Conservation (phyloP, 2,329 filamentous ascomycete species). For the Rutstroemia sp. region DNA sequence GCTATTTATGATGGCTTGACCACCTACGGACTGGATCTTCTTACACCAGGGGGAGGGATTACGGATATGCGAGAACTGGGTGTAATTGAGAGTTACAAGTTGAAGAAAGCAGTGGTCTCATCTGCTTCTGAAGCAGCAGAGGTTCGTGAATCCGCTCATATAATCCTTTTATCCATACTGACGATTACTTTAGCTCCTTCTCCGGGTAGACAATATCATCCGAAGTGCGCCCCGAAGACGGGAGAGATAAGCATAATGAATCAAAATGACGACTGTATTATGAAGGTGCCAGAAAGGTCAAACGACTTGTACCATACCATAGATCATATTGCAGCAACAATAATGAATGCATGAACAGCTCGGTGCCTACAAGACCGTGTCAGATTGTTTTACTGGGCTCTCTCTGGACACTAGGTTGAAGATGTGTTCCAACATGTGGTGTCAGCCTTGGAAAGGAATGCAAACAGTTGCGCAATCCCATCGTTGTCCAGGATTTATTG, state of each 20-base stretch:
- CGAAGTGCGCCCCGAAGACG: conserved; percentile 79
- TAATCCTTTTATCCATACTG: conserved; percentile 21
- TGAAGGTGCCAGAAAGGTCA: conserved; percentile 19
- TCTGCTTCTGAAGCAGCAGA: conserved; percentile 95
- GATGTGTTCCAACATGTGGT: not conserved
- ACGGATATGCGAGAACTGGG: conserved; percentile 93
- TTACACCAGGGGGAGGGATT: conserved; percentile 84
- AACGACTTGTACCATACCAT: conserved; percentile 30
- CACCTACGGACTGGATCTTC: conserved; percentile 82
- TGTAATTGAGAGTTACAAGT: conserved; percentile 96
- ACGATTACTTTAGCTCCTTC: conserved; percentile 55
- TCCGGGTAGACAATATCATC: conserved; percentile 97
- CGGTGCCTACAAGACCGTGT: not conserved
- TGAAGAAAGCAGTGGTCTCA: conserved; percentile 96
- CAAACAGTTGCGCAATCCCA: not conserved
- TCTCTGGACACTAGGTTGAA: not conserved
- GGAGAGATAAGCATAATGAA: conserved; percentile 54
- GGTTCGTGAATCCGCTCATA: conserved; percentile 45
- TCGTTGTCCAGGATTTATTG: no score
- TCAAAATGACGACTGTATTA: conserved; percentile 24
- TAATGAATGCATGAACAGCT: conserved; percentile 13
- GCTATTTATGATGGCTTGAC: conserved; percentile 92
- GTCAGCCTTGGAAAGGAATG: not conserved
- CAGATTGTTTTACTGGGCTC: not conserved
- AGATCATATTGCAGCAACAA: conserved; percentile 27